A percentile compares a stretch with the other conserved stretches of the same genome.
Evolutionary conservation across 2,329 filamentous ascomycete genomes (phyloP).

Genomic region (Stromatinia cepivora): DNA sequence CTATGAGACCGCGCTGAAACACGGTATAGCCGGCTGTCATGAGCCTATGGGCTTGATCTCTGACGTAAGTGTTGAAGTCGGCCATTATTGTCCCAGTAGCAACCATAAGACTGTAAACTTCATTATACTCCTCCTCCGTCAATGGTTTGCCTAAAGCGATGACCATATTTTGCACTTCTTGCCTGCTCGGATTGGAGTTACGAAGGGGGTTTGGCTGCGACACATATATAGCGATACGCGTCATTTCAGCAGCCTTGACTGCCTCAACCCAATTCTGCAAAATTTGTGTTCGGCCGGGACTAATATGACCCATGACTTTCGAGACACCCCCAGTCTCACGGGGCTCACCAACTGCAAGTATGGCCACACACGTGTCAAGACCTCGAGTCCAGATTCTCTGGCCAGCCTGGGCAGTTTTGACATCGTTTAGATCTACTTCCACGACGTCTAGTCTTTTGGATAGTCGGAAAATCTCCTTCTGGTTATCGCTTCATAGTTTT

Average conservation of each 20-base stretch:
- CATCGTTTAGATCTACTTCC: not conserved
- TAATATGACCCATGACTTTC: not conserved
- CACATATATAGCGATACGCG: not conserved
- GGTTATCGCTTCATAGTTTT: not conserved
- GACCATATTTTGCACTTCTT: not conserved
- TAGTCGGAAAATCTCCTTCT: not conserved
- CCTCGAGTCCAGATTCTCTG: not conserved
- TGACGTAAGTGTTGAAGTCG: not conserved
- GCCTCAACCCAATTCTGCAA: not conserved
- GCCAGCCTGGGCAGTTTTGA: not conserved
- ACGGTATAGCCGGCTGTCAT: not conserved
- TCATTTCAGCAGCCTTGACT: not conserved
- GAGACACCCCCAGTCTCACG: not conserved
- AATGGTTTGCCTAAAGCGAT: too few relatives aligned
- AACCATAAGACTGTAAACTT: not conserved
- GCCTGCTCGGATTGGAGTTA: not conserved
- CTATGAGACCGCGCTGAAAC: not conserved
- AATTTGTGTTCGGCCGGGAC: not conserved
- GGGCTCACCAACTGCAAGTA: not conserved
- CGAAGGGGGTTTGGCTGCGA: not conserved
- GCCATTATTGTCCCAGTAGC: not conserved
- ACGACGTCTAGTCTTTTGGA: not conserved
- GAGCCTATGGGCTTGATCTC: not conserved
- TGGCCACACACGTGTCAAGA: not conserved
- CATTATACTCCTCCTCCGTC: not conserved